phyloP scores from a whole-genome alignment of 2,329 filamentous ascomycete genomes.

The Alternaria angustiovoidea region DNA sequence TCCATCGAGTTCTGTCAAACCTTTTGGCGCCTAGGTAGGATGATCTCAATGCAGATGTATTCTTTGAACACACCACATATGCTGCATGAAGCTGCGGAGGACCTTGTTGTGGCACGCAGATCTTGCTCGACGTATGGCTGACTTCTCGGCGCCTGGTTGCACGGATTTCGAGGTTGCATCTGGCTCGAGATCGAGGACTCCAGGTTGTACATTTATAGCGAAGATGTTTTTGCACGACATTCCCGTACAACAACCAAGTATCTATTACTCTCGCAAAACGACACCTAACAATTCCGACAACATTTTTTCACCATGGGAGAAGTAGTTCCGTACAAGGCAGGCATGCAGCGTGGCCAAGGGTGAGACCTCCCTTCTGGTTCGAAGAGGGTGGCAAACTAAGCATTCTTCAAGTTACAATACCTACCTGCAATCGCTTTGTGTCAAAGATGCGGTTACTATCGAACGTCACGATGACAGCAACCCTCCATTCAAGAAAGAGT shows the following conservation, averaged over 20 bases:
- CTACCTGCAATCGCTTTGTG: neutral
- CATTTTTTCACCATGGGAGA: neutral
- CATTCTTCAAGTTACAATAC: neutral
- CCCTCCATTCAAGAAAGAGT: neutral
- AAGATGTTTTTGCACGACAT: neutral
- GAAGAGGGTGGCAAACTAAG: neutral
- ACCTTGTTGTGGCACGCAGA: no score
- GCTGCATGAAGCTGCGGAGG: neutral
- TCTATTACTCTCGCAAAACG: neutral
- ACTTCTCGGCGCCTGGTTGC: neutral
- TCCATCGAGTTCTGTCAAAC: neutral
- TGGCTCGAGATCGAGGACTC: neutral
- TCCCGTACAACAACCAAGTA: neutral
- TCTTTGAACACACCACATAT: neutral
- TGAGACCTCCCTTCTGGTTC: neutral
- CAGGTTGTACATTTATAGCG: neutral
- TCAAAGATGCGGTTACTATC: neutral
- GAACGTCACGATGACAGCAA: neutral
- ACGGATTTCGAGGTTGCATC: no score
- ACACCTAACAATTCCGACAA: neutral
- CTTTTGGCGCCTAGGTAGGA: neutral
- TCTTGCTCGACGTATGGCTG: no score
- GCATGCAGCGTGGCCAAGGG: constrained; percentile 3
- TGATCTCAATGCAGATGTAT: neutral
- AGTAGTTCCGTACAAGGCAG: neutral